Conservation (phyloP, 148 eudicot species). For the Dianthus caryophyllus region DNA sequence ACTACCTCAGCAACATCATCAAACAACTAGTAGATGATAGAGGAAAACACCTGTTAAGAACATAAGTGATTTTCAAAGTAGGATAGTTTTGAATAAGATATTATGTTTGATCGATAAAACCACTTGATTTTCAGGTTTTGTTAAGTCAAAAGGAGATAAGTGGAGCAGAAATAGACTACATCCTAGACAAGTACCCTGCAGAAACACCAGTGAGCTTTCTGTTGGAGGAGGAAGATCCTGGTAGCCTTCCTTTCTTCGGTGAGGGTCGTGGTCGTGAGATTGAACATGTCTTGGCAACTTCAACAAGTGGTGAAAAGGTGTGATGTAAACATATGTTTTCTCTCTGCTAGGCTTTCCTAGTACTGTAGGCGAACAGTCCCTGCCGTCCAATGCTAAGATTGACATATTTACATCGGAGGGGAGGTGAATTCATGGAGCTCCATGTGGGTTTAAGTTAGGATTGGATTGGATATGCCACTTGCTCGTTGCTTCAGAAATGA, state of each 20-base stretch:
- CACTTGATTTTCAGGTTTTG: constrained; percentile 55
- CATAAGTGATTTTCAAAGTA: neutral
- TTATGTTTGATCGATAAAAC: constrained; percentile 13
- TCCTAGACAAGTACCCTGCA: constrained; percentile 62
- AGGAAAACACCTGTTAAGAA: neutral
- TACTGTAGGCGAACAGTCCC: neutral
- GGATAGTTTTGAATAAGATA: neutral
- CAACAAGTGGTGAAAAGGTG: constrained; percentile 33
- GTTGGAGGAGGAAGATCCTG: constrained; percentile 70
- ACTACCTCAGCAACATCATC: neutral
- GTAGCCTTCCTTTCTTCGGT: constrained; percentile 56
- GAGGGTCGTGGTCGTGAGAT: constrained; percentile 34
- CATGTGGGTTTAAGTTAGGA: neutral
- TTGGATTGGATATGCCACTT: neutral
- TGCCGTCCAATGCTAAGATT: neutral
- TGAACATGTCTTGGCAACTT: constrained; percentile 39
- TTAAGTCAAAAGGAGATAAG: constrained; percentile 63
- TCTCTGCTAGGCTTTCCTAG: neutral
- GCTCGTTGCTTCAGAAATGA: neutral
- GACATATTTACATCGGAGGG: neutral
- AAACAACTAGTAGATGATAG: too few species aligned
- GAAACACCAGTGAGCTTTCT: constrained; percentile 58
- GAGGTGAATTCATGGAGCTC: constrained; percentile 13
- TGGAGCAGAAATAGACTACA: constrained; percentile 69
- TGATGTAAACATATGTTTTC: neutral